phyloP scores from a whole-genome alignment of 148 eudicot genomes.

The Fallopia convolvulus region DNA sequence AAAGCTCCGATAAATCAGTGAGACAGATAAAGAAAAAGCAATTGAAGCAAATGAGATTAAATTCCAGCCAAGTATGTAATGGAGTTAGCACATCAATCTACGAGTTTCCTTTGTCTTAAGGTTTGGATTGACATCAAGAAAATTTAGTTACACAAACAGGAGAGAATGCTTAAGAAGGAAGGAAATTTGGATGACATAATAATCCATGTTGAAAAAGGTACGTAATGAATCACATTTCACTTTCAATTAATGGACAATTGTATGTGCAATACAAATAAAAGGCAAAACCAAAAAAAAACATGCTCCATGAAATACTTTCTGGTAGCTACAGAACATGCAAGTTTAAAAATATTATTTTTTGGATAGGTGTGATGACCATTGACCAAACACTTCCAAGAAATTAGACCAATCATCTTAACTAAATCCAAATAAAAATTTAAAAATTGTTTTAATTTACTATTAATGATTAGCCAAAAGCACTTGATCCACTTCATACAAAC shows the following conservation, averaged over 20 bases:
- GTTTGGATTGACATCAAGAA: background rate
- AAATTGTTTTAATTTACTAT: background rate
- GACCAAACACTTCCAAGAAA: conserved; percentile 8
- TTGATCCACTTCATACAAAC: background rate
- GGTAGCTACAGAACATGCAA: background rate
- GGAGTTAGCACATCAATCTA: conserved; percentile 1
- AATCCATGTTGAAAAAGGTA: conserved; percentile 2
- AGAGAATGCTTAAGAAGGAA: conserved; percentile 6
- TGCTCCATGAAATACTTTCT: conserved; percentile 3
- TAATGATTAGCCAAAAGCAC: background rate
- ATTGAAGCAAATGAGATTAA: background rate
- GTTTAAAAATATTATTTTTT: background rate
- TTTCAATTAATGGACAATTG: conserved; percentile 11
- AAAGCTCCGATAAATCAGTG: too few species aligned
- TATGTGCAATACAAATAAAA: background rate
- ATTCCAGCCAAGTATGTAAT: background rate
- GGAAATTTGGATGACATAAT: conserved; percentile 11
- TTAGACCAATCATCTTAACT: background rate
- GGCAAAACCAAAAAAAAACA: background rate
- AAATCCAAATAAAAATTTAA: background rate
- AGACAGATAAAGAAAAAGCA: background rate
- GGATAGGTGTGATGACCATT: background rate
- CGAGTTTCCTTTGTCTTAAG: conserved; percentile 1
- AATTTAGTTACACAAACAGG: background rate
- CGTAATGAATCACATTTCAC: background rate